phyloP scores from a whole-genome alignment of 306 rosid genomes.

The Argentina anserina region DNA sequence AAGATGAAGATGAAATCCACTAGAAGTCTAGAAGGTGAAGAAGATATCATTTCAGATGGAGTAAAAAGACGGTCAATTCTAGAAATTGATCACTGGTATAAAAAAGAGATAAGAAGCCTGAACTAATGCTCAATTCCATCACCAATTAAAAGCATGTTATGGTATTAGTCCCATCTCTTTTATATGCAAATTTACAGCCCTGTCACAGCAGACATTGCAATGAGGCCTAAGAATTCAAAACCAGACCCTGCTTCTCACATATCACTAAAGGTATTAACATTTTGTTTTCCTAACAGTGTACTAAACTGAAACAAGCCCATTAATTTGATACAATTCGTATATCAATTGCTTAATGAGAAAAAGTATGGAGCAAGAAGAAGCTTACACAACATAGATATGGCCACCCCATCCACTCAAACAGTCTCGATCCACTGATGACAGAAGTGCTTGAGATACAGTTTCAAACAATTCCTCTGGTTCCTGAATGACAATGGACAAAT shows the following conservation, averaged over 20 bases:
- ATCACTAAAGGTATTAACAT: not conserved
- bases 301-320: not conserved
- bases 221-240: not conserved
- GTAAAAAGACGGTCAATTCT: not conserved
- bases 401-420: conserved; percentile 99
- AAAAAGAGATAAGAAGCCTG: not conserved
- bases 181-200: not conserved
- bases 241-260: not conserved
- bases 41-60: not conserved
- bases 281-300: not conserved
- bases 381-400: conserved; percentile 95
- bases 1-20: not conserved
- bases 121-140: not conserved
- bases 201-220: not conserved
- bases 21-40: not conserved
- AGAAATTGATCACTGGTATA: not conserved
- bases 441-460: conserved; percentile 89
- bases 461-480: conserved; percentile 95
- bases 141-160: not conserved
- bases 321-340: not conserved
- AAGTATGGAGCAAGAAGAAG: not conserved
- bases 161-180: not conserved
- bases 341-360: not conserved
- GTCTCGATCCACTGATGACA: conserved; percentile 96
- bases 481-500: conserved; percentile 40